phyloP scores from a whole-genome alignment of 257 asterid species.

The Salvia hispanica region DNA sequence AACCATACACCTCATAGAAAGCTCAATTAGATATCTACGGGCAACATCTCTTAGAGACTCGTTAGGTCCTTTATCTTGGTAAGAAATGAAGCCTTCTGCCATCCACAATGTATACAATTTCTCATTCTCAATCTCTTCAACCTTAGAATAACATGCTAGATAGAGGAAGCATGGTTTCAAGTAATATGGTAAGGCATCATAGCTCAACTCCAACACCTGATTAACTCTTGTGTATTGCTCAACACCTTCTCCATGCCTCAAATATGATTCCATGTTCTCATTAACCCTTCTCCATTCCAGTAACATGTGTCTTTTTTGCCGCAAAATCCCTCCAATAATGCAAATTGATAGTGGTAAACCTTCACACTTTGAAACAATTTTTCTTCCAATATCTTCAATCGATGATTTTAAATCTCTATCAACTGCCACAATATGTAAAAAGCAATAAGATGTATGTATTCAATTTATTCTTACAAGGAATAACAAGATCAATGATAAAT shows the following conservation, averaged over 20 bases:
- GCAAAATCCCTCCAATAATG: background rate
- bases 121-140: slow-evolving; percentile 2
- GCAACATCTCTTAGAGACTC: slow-evolving; percentile 35
- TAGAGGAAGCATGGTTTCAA: slow-evolving; percentile 35
- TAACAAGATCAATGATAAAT: no score
- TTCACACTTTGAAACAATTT: background rate
- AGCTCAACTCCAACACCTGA: slow-evolving; percentile 27
- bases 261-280: no score
- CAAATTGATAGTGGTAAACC: background rate
- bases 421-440: background rate
- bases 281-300: background rate
- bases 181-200: slow-evolving; percentile 32
- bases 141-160: slow-evolving; percentile 13
- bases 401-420: background rate
- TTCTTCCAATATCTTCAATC: background rate
- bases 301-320: background rate
- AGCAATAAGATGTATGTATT: background rate
- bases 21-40: slow-evolving; percentile 26
- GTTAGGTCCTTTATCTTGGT: background rate
- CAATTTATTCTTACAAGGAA: no score
- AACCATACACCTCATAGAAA: slow-evolving; percentile 27
- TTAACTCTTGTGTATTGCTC: background rate
- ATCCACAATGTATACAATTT: slow-evolving; percentile 21
- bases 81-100: slow-evolving; percentile 25
- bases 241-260: background rate